These are phyloP conservation scores for Pyrenula aspistea DNA, from an alignment of 495 filamentous ascomycete species.

Conservation along the genomic window DNA sequence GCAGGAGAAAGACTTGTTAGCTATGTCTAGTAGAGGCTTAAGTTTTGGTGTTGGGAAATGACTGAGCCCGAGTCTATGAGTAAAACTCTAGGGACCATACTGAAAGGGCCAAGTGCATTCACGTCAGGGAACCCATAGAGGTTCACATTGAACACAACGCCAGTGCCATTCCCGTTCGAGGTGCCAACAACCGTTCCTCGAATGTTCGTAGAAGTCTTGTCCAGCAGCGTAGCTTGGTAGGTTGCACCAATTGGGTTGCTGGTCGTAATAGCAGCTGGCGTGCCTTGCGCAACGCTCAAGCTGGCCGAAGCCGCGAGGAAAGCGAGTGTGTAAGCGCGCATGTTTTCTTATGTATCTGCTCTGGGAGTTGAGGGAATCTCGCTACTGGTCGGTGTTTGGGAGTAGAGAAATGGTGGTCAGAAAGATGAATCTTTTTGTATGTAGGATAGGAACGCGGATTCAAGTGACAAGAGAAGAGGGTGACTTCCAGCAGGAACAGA, in stretches of 20 bases:
- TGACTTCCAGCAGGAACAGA: not conserved
- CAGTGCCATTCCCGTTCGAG: slow-evolving; percentile 42
- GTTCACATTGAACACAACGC: slow-evolving; percentile 47
- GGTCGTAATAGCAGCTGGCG: slow-evolving; percentile 35
- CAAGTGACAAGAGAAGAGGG: not conserved
- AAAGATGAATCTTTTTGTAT: no score
- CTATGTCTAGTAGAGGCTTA: no score
- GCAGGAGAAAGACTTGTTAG: no score
- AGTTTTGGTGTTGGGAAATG: slow-evolving; percentile 3
- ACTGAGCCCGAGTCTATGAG: not conserved
- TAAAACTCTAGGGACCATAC: no score
- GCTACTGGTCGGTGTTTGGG: no score
- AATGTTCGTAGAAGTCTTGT: slow-evolving; percentile 39
- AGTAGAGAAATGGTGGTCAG: no score
- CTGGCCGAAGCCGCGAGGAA: not conserved
- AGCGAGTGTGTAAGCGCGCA: not conserved
- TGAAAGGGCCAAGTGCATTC: slow-evolving; percentile 49
- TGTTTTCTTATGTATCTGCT: not conserved
- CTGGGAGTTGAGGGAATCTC: not conserved
- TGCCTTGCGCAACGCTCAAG: not conserved
- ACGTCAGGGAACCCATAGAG: slow-evolving; percentile 53
- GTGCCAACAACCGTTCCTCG: slow-evolving; percentile 48
- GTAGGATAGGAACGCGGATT: no score
- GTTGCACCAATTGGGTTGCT: slow-evolving; percentile 49
- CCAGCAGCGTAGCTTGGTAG: slow-evolving; percentile 49